A percentile compares a stretch with the other conserved stretches of the same genome.
phyloP scores from a whole-genome alignment of 78 protist genomes.

The Tieghemostelium lacteum region DNA sequence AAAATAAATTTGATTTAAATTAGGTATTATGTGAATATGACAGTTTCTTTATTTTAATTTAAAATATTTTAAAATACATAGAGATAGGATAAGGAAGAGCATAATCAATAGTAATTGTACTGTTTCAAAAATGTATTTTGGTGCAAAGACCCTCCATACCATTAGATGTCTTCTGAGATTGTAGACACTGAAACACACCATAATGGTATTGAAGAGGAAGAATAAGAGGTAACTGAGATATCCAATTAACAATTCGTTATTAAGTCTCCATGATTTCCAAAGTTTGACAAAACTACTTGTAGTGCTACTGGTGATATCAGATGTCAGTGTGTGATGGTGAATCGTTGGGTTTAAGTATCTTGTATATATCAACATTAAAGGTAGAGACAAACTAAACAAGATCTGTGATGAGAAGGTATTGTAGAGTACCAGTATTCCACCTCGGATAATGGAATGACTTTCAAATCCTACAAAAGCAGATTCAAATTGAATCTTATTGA shows the following conservation, averaged over 20 bases:
- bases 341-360: neutral
- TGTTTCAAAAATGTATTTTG: constrained; percentile 81
- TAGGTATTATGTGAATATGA: too few species aligned
- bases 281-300: neutral
- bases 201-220: constrained; percentile 28
- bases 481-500: constrained; percentile 74
- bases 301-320: neutral
- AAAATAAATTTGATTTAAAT: too few species aligned
- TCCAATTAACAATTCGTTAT: constrained; percentile 37
- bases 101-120: constrained; percentile 26
- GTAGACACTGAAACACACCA: constrained; percentile 36
- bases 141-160: constrained; percentile 92
- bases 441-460: constrained; percentile 46
- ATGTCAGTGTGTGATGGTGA: neutral
- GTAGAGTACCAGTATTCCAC: constrained; percentile 40
- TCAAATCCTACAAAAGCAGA: constrained; percentile 64
- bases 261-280: neutral
- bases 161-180: constrained; percentile 84
- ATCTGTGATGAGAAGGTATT: constrained; percentile 61
- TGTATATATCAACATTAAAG: constrained; percentile 31
- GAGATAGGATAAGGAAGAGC: constrained; percentile 11
- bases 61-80: too few species aligned
- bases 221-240: constrained; percentile 6
- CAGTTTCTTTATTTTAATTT: too few species aligned
- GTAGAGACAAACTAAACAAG: constrained; percentile 33